Percentiles rank a stretch among this genome's conserved stretches.
Evolutionary conservation across 768 basidiomycete genomes (phyloP).

Genomic region (Pleurotus salmoneostramineus): DNA sequence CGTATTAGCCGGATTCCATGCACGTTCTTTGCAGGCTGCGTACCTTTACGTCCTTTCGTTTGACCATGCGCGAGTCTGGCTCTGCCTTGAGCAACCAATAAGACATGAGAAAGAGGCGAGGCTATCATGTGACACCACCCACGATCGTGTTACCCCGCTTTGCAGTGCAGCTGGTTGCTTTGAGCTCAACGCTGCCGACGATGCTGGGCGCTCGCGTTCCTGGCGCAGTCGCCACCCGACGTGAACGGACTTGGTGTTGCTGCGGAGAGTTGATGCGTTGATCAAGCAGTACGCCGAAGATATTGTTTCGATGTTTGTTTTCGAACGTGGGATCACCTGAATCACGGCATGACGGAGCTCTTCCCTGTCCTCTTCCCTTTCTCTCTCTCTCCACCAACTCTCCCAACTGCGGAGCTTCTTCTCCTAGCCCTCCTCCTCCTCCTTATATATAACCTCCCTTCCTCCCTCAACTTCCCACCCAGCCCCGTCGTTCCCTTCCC

Average conservation of each 20-base stretch:
- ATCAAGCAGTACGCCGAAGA: not conserved
- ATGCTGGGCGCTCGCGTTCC: too few relatives aligned
- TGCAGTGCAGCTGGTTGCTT: too few relatives aligned
- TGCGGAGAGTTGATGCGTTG: not conserved
- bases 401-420: constrained; percentile 7
- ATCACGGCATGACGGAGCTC: not conserved
- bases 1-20: not conserved
- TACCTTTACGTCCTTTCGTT: constrained; percentile 85
- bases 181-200: too few relatives aligned
- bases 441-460: not conserved
- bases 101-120: not conserved
- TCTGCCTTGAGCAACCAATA: constrained; percentile 86
- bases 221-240: too few relatives aligned
- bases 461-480: not conserved
- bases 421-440: not conserved
- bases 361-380: not conserved
- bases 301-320: not conserved
- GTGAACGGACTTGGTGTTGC: too few relatives aligned
- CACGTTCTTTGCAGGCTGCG: constrained; percentile 1
- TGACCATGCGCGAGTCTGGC: constrained; percentile 78
- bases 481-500: too few relatives aligned
- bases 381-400: not conserved
- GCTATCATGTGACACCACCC: not conserved
- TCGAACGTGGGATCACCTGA: not conserved
- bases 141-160: not conserved